Conservation (phyloP, 1,139 yeast species). For the Suhomyces wounanorum region DNA sequence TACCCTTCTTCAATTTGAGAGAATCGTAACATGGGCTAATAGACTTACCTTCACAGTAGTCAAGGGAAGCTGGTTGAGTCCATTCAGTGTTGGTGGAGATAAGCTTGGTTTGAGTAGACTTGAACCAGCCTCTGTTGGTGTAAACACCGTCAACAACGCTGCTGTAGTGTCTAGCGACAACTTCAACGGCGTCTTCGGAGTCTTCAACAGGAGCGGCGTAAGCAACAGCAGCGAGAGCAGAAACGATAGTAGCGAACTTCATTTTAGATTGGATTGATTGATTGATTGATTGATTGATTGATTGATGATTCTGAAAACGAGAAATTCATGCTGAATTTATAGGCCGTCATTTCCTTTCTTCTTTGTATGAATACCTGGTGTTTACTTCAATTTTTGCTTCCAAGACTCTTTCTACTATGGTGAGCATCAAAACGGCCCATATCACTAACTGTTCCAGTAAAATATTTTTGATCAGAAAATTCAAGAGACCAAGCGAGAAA, state of each 20-base stretch:
- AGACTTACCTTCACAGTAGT: background rate
- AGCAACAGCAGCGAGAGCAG: background rate
- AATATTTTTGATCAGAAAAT: background rate
- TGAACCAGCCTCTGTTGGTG: background rate
- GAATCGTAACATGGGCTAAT: background rate
- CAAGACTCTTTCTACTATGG: background rate
- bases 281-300: background rate
- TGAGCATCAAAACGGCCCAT: background rate
- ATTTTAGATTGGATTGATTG: background rate
- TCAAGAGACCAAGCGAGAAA: background rate
- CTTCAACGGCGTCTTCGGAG: background rate
- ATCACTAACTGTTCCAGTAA: background rate
- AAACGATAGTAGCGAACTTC: constrained; percentile 1
- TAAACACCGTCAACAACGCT: background rate
- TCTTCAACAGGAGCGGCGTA: constrained; percentile 1
- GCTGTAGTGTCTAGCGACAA: background rate
- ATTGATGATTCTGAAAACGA: background rate
- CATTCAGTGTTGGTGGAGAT: background rate
- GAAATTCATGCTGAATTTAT: background rate
- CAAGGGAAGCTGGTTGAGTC: background rate
- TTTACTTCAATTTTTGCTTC: background rate
- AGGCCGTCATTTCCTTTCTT: background rate
- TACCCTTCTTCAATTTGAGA: background rate
- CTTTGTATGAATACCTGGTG: background rate
- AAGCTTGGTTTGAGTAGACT: background rate